phyloP scores from a whole-genome alignment of 2,329 filamentous ascomycete species.

The Beauveria bassiana region DNA sequence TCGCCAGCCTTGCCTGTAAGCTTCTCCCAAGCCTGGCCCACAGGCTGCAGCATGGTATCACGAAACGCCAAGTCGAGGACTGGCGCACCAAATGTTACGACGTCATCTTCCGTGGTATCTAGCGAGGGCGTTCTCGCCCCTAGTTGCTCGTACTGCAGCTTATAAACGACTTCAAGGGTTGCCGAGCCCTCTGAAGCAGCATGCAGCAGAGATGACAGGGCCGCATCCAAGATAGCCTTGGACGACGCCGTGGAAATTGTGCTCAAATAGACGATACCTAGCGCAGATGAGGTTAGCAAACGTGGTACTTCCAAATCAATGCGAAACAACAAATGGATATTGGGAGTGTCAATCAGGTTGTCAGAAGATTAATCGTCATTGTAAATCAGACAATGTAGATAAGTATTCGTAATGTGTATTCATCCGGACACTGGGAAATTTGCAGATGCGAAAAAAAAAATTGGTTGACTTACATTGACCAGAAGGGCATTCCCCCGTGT shows the following conservation, averaged over 20 bases:
- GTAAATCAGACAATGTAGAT: conserved; percentile 99
- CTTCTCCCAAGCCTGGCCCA: conserved; percentile 62
- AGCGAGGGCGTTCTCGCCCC: conserved; percentile 21
- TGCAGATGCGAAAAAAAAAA: conserved; percentile 13
- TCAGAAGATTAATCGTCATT: conserved; percentile 87
- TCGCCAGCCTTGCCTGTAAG: conserved; percentile 46
- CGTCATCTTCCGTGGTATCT: conserved; percentile 27
- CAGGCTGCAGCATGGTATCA: conserved; percentile 58
- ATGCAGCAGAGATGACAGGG: conserved; percentile 35
- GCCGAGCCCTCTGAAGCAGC: conserved; percentile 23
- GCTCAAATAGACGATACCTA: conserved; percentile 29
- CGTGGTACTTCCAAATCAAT: conserved; percentile 7
- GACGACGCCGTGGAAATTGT: conserved; percentile 29
- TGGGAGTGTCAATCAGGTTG: conserved; percentile 62
- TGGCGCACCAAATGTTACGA: conserved; percentile 50
- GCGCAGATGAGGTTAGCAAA: conserved; percentile 25
- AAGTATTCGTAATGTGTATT: conserved; percentile 79
- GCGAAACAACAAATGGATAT: conserved; percentile 15
- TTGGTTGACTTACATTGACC: conserved; percentile 72
- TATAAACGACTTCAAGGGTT: conserved; percentile 35
- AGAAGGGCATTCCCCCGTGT: conserved; percentile 82
- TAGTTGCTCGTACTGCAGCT: conserved; percentile 48
- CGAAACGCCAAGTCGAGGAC: conserved; percentile 65
- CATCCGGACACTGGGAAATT: conserved; percentile 62
- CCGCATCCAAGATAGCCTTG: conserved; percentile 28